Evolutionary conservation across 345 rosid genomes (phyloP).

Genomic region (Iberis pinnata): DNA sequence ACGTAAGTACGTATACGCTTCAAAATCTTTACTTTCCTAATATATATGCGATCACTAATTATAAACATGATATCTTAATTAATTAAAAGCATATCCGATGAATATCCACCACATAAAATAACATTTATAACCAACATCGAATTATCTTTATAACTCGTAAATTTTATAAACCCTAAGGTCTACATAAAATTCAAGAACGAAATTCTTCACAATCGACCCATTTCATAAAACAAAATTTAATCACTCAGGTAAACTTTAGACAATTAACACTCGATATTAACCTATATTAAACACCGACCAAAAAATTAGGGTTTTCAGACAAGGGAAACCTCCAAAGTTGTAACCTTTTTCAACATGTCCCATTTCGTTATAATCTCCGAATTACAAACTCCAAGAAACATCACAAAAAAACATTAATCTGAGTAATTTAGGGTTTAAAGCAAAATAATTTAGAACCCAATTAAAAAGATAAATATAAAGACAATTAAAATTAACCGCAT

Average conservation of each 20-base stretch:
- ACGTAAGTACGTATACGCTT: too few relatives aligned
- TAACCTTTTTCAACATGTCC: too few relatives aligned
- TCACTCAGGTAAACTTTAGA: too few relatives aligned
- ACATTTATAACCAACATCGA: constrained; percentile 19
- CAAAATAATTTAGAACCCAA: constrained; percentile 27
- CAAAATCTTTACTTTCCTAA: constrained; percentile 16
- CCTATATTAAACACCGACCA: constrained; percentile 11
- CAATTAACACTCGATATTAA: constrained; percentile 1
- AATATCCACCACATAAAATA: constrained; percentile 49
- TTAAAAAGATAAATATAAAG: constrained; percentile 32
- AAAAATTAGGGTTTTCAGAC: constrained; percentile 45
- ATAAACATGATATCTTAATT: too few relatives aligned
- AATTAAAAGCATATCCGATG: constrained; percentile 1
- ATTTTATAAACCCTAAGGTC: constrained; percentile 17
- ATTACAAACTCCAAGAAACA: constrained; percentile 19
- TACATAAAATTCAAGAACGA: constrained; percentile 27
- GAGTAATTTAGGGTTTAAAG: constrained; percentile 45
- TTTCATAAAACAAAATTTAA: constrained; percentile 14
- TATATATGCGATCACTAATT: too few relatives aligned
- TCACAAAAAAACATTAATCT: constrained; percentile 6
- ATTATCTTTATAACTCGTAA: not conserved
- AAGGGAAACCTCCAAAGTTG: not conserved
- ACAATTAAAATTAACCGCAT: not conserved
- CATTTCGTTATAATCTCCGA: not conserved
- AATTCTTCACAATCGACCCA: constrained; percentile 2